Evolutionary conservation across 2,329 filamentous ascomycete genomes (phyloP), one percentile per base, ranked within the genome.

Genomic region (Mycosphaerella sp.): DNA sequence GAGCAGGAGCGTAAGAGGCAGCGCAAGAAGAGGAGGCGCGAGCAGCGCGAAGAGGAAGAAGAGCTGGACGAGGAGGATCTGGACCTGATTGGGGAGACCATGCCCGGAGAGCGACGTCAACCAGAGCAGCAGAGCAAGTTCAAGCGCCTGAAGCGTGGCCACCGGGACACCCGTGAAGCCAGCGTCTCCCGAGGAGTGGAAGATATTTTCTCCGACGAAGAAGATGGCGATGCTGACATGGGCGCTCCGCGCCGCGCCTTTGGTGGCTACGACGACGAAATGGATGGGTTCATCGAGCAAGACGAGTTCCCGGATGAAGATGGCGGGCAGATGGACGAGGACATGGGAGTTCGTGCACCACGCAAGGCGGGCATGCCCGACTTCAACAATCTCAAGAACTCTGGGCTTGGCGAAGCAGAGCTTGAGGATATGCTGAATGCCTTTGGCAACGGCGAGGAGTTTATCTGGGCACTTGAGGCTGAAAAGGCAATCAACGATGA

Each of bases 341-440:
- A 97, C 65, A 79, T 86, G 61, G 90, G 96, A 66, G 88, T 97
- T 54, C 88, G 89, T 49, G 81, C 89, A 35, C 88, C 90, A 0
- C 81, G 83, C 49, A 81, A 86, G 57, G 81, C 82, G 52, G 82
- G 85, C 21, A 77, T 81, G 57, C 78, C 81, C 37, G 79, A 81
- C 27, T 80, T 90, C 21, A 88, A 95, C 66, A 86, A 85, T 7
- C 81, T 87, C 5, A 62, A 67, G 48, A 60, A 68, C 21, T 66
- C 64, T 37, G 89, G 90, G 1, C 79, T 98, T 17, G 90, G 95
- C 66, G 90, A 95, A 68, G 88, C 90, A 62, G 87, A 90, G 3
- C 78, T 97, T 32, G 91, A 97, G 67, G 93, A 97, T 66, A 95
- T 97, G 86, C 86, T 93, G 61, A 86, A 85, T 50, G 95, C 95